Evolutionary conservation across 805 yeast species (phyloP), one percentile per base, ranked within the genome.

Genomic region (Nakazawaea ambrosiae): DNA sequence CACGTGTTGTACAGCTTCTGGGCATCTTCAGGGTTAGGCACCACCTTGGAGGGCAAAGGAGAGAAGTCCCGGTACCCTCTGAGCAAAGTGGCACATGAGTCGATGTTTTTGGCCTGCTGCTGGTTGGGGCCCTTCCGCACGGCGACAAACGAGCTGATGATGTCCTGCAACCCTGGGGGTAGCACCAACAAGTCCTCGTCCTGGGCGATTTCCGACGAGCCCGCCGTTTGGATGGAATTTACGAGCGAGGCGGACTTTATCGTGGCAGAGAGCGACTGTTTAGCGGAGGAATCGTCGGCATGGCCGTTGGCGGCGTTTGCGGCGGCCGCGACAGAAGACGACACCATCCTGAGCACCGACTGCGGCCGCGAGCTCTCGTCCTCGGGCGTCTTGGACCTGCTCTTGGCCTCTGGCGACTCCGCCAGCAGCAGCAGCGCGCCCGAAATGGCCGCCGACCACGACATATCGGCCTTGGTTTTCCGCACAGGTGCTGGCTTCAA

Each of bases 151-250:
- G 47, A 36, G 12, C 51, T 45, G 12, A 56, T 41, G n/a, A 57
- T 36, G 33, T 54, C 58, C 31, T 50, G 47, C 4, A 51, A 31
- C 3, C 51, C 50, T 2, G 49, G 46, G 14, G 42, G 42, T 27
- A 39, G 32, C 25, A 34, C 19, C 29, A 39, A 34, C 22, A 39
- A 27, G 16, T 34, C 37, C 6, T 20, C 33, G 29, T 39, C 42
- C 8, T 34, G 19, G 12, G 22, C 27, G 11, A 34, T 17, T 10
- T 39, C 39, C 8, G 27, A 11, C 5, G 37, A 20, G 5, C 28
- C 36, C 4, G 33, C 20, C 18, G 32, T 18, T n/a, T n/a, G n/a
- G n/a, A n/a, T n/a, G n/a, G n/a, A n/a, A n/a, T n/a, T n/a, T 16
- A 25, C 31, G 14, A 38, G 26, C 4, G 34, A 24, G 11, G 34